Percentiles rank a stretch among this genome's conserved stretches.
phyloP scores from a whole-genome alignment of 495 filamentous ascomycete species.

The Penicillium soppii region DNA sequence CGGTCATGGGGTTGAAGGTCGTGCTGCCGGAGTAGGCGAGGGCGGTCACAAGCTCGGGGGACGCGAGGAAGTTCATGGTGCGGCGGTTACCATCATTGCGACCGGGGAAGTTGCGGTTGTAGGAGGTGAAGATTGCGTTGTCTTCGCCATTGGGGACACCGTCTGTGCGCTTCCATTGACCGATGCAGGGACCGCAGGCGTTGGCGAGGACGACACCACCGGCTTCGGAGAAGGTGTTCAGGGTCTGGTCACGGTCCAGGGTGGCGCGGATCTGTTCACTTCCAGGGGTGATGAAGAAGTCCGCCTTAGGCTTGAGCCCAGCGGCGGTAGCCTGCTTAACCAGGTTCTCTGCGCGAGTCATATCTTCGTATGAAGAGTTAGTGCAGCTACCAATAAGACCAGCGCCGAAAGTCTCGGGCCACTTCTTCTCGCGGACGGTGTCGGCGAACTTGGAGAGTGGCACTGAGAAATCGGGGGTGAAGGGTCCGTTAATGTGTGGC shows the following conservation, averaged over 20 bases:
- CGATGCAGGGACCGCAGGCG: constrained; percentile 93
- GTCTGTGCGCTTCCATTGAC: constrained; percentile 94
- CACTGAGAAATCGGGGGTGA: constrained; percentile 92
- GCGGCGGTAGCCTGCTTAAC: constrained; percentile 86
- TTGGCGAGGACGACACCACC: constrained; percentile 91
- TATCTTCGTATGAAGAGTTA: constrained; percentile 97
- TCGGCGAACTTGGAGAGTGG: constrained; percentile 86
- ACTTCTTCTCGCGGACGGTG: constrained; percentile 76
- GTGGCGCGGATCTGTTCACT: constrained; percentile 97
- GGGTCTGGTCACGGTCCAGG: constrained; percentile 78
- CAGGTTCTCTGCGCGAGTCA: constrained; percentile 89
- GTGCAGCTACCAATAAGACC: constrained; percentile 97
- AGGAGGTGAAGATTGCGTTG: constrained; percentile 97
- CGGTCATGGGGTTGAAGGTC: constrained; percentile 94
- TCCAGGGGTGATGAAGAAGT: constrained; percentile 95
- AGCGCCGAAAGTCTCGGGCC: constrained; percentile 87
- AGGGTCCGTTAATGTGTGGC: constrained; percentile 96
- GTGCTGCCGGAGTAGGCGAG: constrained; percentile 91
- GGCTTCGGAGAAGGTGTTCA: constrained; percentile 81
- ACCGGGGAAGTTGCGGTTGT: constrained; percentile 97
- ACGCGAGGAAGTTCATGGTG: constrained; percentile 98
- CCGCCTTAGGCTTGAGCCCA: constrained; percentile 81
- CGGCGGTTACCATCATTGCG: constrained; percentile 94
- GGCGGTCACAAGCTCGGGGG: constrained; percentile 93
- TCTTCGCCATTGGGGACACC: constrained; percentile 73